Percentiles rank a stretch among this genome's conserved stretches.
Conservation (phyloP, 352 stramenopile genomes). For the Phytophthora quininea region DNA sequence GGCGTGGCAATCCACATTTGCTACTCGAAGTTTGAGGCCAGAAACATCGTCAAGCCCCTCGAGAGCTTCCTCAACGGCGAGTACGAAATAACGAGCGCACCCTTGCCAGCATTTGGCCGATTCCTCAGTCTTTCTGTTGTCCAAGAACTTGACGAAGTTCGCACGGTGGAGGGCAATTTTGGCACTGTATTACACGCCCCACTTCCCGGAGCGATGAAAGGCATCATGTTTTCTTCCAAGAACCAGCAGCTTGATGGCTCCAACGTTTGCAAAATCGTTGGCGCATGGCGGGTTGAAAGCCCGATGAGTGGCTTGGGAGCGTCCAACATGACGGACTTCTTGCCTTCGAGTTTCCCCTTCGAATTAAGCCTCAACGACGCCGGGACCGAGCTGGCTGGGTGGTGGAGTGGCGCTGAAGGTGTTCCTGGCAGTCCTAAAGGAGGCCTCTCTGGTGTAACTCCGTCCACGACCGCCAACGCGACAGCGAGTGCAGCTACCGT, state of each 20-base stretch:
- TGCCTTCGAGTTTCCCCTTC: constrained; percentile 72
- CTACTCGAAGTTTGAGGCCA: constrained; percentile 62
- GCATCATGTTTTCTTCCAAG: constrained; percentile 52
- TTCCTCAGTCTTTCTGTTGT: constrained; percentile 73
- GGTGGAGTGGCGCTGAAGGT: constrained; percentile 72
- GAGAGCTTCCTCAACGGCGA: constrained; percentile 77
- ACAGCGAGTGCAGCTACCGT: constrained; percentile 22
- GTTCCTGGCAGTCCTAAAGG: constrained; percentile 21
- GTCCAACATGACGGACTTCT: constrained; percentile 64
- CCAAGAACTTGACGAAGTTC: constrained; percentile 49
- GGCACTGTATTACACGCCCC: constrained; percentile 73
- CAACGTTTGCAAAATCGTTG: constrained; percentile 51
- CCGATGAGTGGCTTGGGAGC: constrained; percentile 39
- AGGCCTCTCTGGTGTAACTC: constrained; percentile 20
- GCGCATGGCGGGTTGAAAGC: constrained; percentile 64
- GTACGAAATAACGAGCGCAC: constrained; percentile 69
- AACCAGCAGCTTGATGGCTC: constrained; percentile 24
- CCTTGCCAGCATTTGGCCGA: constrained; percentile 45
- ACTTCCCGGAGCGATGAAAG: constrained; percentile 62
- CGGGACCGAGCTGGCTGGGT: constrained; percentile 67
- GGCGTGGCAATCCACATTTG: constrained; percentile 82
- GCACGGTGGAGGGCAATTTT: constrained; percentile 74
- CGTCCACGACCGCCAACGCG: constrained; percentile 14
- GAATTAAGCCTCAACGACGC: constrained; percentile 61
- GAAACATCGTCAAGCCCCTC: constrained; percentile 60